Conservation (phyloP, 1,284 basidiomycete species). For the Coniophora puteana region DNA sequence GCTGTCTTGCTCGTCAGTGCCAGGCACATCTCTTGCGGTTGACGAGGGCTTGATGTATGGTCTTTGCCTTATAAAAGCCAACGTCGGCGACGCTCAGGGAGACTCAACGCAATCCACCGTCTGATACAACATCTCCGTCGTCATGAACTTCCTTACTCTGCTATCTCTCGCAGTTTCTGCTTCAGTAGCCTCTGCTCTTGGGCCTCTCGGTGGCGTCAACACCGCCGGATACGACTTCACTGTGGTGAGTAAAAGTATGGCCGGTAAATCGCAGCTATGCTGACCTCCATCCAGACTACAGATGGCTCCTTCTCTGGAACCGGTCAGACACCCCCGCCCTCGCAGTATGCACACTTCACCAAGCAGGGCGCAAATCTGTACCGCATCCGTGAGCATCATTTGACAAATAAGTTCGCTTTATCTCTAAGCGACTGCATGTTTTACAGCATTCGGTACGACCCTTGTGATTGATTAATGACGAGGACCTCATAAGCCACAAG, state of each 20-base stretch:
- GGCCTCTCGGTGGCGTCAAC: conserved; percentile 42
- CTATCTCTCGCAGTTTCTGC: too few species aligned
- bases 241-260: conserved; percentile 11
- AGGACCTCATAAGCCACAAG: conserved; percentile 8
- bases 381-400: conserved; percentile 34
- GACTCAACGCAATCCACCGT: too few species aligned
- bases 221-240: conserved; percentile 33
- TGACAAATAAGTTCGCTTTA: neutral
- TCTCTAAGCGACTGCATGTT: neutral
- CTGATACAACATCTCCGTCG: too few species aligned
- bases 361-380: conserved; percentile 42
- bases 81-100: too few species aligned
- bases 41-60: conserved; percentile 7
- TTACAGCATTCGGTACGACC: conserved; percentile 18
- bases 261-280: neutral
- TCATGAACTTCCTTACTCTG: too few species aligned
- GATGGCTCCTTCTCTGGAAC: conserved; percentile 41
- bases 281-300: conserved; percentile 22
- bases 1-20: too few species aligned
- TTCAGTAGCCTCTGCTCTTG: conserved; percentile 15
- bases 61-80: too few species aligned
- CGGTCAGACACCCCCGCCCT: conserved; percentile 31
- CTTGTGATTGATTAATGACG: neutral
- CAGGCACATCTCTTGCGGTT: too few species aligned
- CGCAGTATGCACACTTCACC: conserved; percentile 43